These are phyloP conservation scores for Daldinia sp. DNA, from an alignment of 2,329 filamentous ascomycete genomes.

Conservation along the genomic window DNA sequence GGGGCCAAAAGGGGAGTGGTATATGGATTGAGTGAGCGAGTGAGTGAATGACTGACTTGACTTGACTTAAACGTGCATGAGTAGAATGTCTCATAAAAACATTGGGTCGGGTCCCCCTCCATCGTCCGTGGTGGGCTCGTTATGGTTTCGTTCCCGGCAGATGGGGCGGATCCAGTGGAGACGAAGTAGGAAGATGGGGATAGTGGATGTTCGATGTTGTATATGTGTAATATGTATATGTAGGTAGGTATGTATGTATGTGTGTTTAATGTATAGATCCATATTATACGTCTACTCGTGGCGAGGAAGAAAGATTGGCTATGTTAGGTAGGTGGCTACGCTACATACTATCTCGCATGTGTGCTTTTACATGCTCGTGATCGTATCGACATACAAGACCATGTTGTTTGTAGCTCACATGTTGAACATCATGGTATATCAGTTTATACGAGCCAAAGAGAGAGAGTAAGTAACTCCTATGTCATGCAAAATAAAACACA, in stretches of 20 bases:
- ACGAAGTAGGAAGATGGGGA: not conserved
- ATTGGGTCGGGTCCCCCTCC: constrained; percentile 5
- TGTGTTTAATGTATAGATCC: not conserved
- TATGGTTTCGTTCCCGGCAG: not conserved
- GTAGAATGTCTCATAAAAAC: constrained; percentile 10
- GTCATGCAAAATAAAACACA: not conserved
- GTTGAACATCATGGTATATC: not conserved
- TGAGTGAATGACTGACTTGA: not conserved
- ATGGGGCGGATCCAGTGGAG: constrained; percentile 5
- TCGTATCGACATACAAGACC: not conserved
- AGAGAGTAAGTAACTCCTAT: not conserved
- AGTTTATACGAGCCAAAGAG: not conserved
- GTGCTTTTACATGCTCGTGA: not conserved
- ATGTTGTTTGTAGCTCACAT: not conserved
- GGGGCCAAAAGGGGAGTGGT: not conserved
- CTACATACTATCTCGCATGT: not conserved
- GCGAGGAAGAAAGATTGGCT: not conserved
- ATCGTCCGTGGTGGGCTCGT: not conserved
- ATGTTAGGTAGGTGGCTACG: not conserved
- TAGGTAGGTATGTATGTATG: not conserved
- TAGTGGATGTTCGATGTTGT: not conserved
- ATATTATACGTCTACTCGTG: not conserved
- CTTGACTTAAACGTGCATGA: constrained; percentile 4
- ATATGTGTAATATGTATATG: not conserved
- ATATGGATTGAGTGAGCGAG: not conserved